Evolutionary conservation across 1,139 yeast species (phyloP), one percentile per base, ranked within the genome.

Genomic region (Hyphopichia pseudoburtonii): DNA sequence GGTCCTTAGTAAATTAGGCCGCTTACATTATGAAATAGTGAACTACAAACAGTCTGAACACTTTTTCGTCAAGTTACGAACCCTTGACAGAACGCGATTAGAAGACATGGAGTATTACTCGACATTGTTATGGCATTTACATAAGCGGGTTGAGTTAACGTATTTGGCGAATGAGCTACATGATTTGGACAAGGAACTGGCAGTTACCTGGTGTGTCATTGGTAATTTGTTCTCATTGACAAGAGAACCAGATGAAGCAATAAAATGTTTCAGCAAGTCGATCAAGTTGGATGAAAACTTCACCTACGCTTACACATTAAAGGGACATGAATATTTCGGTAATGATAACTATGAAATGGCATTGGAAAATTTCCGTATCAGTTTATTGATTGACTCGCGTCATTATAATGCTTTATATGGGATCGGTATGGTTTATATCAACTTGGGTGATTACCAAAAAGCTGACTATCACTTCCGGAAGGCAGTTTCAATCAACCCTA

Each of bases 391-490:
- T 32, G 96, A 92, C 52, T 73, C 83, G 34, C 73, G 92, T 41
- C 97, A 89, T 57, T 92, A 90, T 60, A 92, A 92, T 62, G 97
- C 98, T 0, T 80, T 92, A 54, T 94, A 92, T 54, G 98, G 98
- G 17, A 77, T 94, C 41, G 98, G 98, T 6, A 89, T 89, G 95
- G 95, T 90, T 28, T 86, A 85, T 57, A 75, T 89, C 57, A 86
- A 89, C 51, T 65, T 89, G 37, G 97, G 97, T 3, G 90, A 88
- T 51, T 81, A 81, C 51, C 80, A 76, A 32, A 80, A 82, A 52
- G 96, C 98, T 0, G 92, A 89, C 51, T 77, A 81, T 44, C 95
- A 89, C 60, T 89, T 92, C 66, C 70, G 88, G 35, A 86, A 85
- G 51, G 98, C 98, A 0, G 79, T 87, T 15, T 78, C 84, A 29